Base-by-base conservation (phyloP, 2,329 filamentous ascomycete species). In the Dactylonectria macrodidyma region DNA sequence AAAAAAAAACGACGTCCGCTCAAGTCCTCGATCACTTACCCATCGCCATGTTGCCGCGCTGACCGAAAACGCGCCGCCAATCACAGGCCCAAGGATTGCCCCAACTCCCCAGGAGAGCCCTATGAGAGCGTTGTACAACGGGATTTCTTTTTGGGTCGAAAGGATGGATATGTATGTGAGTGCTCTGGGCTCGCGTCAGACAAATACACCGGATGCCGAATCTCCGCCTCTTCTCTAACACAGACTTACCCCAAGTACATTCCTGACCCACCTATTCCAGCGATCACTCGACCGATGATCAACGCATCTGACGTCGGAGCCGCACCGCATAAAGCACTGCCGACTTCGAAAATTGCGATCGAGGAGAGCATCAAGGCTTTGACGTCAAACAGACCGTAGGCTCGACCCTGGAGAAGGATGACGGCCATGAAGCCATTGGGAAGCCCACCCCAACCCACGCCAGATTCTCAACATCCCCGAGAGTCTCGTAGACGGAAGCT, bases 51-150 rank as follows among this genome's bases (percentile, higher is more conserved):
- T 79, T 0, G 80, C 83, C 2, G 71, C 67, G 4, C 72, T 79
- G 30, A 82, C 81, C 1, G 79, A 76, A 60, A 86, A 85, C 0
- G 78, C 82, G n/a, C 84, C 84, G 8, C 84, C 84, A 36, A 86
- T 74, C 14, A 85, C 78, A 1, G 82, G 83, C 0, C 84, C 84
- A 7, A 85, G 73, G 6, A 83, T 80, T 9, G 78, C 80, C 12
- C 83, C 84, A 1, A 82, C 44, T 26, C 83, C 83, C 81, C 82
- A 84, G 1, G 71, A 44, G 1, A 78, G 62, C 1, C 75, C 76
- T 8, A 59, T 71, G 9, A 67, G 34, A 11, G 67, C 68, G 26
- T 71, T 59, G 19, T 75, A 75, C 9, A 67, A 10, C 0, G 74
- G 66, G 3, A 63, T 47, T 46, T 76, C 69, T 2, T 26, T 3